Conservation (phyloP, 1,284 basidiomycete species). For the Singerocomus rubriflavus region DNA sequence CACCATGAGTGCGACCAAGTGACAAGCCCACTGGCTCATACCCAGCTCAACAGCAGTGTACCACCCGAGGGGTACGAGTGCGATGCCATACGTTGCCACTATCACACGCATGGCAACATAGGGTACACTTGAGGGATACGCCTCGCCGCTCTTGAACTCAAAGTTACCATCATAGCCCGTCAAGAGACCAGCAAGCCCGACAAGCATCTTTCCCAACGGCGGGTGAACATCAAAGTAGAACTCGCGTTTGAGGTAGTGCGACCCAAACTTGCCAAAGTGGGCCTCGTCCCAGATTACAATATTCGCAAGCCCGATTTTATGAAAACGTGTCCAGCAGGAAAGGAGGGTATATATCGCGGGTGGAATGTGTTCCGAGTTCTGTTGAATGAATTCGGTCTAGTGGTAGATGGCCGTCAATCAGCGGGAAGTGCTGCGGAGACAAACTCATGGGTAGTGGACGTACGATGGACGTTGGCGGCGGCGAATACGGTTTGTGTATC, state of each 20-base stretch:
- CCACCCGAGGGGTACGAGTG: constrained; percentile 95
- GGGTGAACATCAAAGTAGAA: constrained; percentile 99
- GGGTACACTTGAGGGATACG: constrained; percentile 84
- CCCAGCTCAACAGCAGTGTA: constrained; percentile 95
- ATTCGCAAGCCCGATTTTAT: constrained; percentile 87
- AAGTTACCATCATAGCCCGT: constrained; percentile 91
- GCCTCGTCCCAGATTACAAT: constrained; percentile 98
- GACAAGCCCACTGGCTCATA: constrained; percentile 87
- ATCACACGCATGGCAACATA: constrained; percentile 95
- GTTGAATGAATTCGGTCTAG: constrained; percentile 74
- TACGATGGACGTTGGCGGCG: constrained; percentile 72
- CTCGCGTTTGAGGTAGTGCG: constrained; percentile 93
- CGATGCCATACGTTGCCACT: constrained; percentile 91
- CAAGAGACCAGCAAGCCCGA: constrained; percentile 88
- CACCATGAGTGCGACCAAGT: constrained; percentile 93
- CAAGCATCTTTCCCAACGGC: constrained; percentile 97
- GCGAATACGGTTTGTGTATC: constrained; percentile 52
- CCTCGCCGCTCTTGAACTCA: constrained; percentile 92
- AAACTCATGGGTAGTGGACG: constrained; percentile 26
- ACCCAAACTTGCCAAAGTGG: constrained; percentile 97
- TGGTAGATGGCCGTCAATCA: background rate
- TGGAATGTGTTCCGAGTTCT: constrained; percentile 81
- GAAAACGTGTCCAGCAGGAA: constrained; percentile 92
- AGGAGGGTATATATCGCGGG: constrained; percentile 89
- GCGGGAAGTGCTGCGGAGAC: constrained; percentile 5